A percentile compares a stretch with the other conserved stretches of the same genome.
Evolutionary conservation across 164 flowering plant genomes (phyloP).

Genomic region (Aristolochia fimbriata): DNA sequence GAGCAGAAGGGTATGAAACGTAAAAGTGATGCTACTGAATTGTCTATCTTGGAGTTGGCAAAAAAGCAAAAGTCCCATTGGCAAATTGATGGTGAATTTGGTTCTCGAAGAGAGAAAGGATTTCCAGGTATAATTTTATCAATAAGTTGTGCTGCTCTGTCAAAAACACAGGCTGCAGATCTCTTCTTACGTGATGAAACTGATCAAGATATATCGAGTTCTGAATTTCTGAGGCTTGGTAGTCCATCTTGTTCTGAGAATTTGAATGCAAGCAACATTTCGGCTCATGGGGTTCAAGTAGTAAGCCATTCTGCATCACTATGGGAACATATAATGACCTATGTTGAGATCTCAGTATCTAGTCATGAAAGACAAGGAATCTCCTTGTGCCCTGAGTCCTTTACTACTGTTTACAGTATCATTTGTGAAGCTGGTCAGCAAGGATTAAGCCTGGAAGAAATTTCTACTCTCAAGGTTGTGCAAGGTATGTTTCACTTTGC

Average conservation of each 20-base stretch:
- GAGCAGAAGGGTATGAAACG: conserved; percentile 47
- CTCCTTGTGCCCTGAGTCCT: conserved; percentile 34
- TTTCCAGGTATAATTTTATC: conserved; percentile 77
- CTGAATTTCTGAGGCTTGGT: no score
- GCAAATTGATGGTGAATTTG: conserved; percentile 41
- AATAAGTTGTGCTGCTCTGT: conserved; percentile 28
- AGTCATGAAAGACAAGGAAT: conserved; percentile 13
- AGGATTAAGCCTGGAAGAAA: conserved; percentile 57
- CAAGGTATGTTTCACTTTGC: conserved; percentile 27
- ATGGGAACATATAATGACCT: conserved; percentile 65
- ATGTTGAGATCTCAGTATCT: conserved; percentile 26
- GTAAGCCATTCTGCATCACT: conserved; percentile 20
- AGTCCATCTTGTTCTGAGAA: conserved; percentile 7
- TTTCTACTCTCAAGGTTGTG: conserved; percentile 23
- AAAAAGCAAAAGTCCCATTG: conserved; percentile 38
- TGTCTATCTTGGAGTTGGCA: conserved; percentile 14
- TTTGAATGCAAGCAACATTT: conserved; percentile 1
- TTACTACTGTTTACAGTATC: conserved; percentile 32
- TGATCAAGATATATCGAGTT: no score
- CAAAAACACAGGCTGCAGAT: conserved; percentile 25
- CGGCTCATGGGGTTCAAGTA: background rate
- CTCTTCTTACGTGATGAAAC: conserved; percentile 7
- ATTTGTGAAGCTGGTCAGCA: conserved; percentile 85
- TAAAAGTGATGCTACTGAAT: conserved; percentile 33
- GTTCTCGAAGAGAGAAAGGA: conserved; percentile 75